Conservation (phyloP, 1,284 basidiomycete genomes). For the Meira nashicola region DNA sequence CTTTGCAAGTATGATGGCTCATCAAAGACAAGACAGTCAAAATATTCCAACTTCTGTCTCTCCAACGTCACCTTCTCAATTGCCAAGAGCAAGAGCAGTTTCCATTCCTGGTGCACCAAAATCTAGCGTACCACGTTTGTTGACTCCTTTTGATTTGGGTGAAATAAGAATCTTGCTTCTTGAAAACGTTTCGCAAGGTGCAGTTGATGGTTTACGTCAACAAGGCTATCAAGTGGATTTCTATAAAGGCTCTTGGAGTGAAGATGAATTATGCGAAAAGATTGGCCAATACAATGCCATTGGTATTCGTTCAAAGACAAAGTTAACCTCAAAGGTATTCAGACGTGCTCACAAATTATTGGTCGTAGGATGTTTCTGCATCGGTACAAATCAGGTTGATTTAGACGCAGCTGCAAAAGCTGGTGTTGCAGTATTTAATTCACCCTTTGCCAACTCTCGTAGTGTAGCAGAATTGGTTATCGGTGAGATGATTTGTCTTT, state of each 20-base stretch:
- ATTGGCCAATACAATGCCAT: constrained; percentile 87
- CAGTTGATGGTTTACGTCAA: constrained; percentile 72
- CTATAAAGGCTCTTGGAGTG: constrained; percentile 75
- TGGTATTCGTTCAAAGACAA: constrained; percentile 95
- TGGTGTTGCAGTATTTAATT: constrained; percentile 98
- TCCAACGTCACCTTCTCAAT: constrained; percentile 14
- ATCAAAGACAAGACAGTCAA: constrained; percentile 25
- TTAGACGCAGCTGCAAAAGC: constrained; percentile 74
- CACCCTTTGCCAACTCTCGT: constrained; percentile 97
- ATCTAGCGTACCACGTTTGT: constrained; percentile 26
- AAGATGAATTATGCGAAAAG: constrained; percentile 84
- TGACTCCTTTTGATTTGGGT: constrained; percentile 48
- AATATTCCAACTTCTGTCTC: not conserved
- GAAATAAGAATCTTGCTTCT: constrained; percentile 67
- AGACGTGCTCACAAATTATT: constrained; percentile 61
- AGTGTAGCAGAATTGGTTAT: constrained; percentile 98
- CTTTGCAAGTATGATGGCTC: constrained; percentile 45
- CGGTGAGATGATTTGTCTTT: constrained; percentile 85
- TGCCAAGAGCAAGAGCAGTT: constrained; percentile 25
- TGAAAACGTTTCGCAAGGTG: constrained; percentile 92
- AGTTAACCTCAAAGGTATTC: constrained; percentile 83
- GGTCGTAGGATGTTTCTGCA: constrained; percentile 98
- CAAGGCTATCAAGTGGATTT: constrained; percentile 94
- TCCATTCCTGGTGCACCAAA: constrained; percentile 18
- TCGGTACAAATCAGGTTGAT: constrained; percentile 98